A percentile compares a stretch with the other conserved stretches of the same genome.
Evolutionary conservation across 176 grass and related monocot species (phyloP).

Genomic region (Carex parvula): DNA sequence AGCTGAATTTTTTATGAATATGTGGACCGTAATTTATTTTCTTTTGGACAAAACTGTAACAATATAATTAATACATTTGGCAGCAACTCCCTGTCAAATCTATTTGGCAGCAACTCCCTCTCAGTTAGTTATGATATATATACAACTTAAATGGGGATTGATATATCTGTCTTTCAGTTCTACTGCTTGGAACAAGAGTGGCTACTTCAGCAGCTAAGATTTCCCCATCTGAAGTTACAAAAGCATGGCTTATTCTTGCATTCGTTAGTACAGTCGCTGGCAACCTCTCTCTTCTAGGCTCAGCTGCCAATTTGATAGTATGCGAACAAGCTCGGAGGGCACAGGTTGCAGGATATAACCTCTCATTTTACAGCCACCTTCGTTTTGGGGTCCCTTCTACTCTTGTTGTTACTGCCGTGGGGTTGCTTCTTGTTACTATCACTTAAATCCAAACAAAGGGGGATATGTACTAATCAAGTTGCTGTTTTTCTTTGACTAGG

Average conservation of each 20-base stretch:
- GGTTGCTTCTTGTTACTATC: constrained; percentile 56
- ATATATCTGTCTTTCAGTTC: constrained; percentile 44
- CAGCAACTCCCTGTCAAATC: no score
- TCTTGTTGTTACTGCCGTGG: constrained; percentile 66
- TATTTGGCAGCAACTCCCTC: no score
- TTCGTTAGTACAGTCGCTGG: constrained; percentile 92
- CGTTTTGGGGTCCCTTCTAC: constrained; percentile 82
- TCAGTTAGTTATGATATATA: background rate
- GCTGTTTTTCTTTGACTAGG: background rate
- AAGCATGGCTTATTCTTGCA: constrained; percentile 87
- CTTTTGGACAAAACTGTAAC: no score
- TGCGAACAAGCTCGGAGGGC: constrained; percentile 85
- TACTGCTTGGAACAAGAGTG: constrained; percentile 78
- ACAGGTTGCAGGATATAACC: constrained; percentile 69
- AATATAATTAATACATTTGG: no score
- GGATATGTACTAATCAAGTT: no score
- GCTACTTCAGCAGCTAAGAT: constrained; percentile 65
- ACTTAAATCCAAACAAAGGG: background rate
- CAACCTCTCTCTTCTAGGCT: constrained; percentile 82
- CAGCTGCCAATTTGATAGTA: constrained; percentile 92
- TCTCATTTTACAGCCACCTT: constrained; percentile 85
- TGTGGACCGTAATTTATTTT: no score
- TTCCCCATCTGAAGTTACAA: constrained; percentile 57
- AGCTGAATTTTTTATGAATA: background rate
- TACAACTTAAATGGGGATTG: background rate